Conservation (phyloP, 352 stramenopile species). For the Phytophthora boehmeriae region DNA sequence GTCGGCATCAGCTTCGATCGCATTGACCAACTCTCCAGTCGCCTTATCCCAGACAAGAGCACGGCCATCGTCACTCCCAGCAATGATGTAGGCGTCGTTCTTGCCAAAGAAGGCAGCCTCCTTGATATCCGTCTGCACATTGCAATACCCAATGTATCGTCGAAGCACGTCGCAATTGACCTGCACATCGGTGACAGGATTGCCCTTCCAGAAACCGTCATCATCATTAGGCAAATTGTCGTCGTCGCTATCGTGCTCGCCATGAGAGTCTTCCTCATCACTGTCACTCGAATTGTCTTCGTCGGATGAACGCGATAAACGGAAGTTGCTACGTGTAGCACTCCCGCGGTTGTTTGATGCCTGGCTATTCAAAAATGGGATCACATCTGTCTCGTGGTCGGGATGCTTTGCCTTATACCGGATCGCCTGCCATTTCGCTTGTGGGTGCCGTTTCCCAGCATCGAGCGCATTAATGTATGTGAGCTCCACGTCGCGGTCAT, state of each 20-base stretch:
- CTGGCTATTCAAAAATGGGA: conserved; percentile 29
- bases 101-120: conserved; percentile 87
- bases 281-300: conserved; percentile 35
- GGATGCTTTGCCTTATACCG: conserved; percentile 59
- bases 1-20: conserved; percentile 81
- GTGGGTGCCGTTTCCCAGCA: conserved; percentile 38
- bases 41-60: conserved; percentile 88
- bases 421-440: conserved; percentile 48
- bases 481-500: conserved; percentile 52
- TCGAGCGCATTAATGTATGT: conserved; percentile 68
- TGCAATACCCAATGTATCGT: conserved; percentile 88
- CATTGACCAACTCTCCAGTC: conserved; percentile 81
- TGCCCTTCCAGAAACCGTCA: conserved; percentile 64
- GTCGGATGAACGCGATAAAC: conserved; percentile 27
- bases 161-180: conserved; percentile 74
- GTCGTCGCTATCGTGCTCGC: conserved; percentile 14
- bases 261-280: conserved; percentile 28
- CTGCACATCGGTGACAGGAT: conserved; percentile 29
- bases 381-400: conserved; percentile 48
- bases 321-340: conserved; percentile 11
- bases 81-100: conserved; percentile 88
- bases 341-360: conserved; percentile 1
- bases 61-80: conserved; percentile 86
- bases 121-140: conserved; percentile 92
- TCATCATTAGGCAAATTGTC: conserved; percentile 36